Evolutionary conservation across 2,329 filamentous ascomycete genomes (phyloP).

Genomic region (Hypoxylon rubiginosum): DNA sequence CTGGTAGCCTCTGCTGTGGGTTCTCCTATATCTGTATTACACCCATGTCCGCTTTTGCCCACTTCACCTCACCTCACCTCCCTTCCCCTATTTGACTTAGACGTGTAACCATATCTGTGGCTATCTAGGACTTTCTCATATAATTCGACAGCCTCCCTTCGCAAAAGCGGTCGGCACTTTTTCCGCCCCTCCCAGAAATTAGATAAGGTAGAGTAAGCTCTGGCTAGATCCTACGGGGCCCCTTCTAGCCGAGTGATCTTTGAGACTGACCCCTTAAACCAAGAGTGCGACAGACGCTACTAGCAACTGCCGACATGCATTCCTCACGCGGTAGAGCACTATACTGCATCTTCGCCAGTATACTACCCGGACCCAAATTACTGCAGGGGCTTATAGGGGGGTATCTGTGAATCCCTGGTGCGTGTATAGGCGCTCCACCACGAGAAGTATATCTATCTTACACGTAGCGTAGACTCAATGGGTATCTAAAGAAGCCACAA

Average conservation of each 20-base stretch:
- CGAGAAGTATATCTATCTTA: background rate
- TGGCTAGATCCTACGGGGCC: background rate
- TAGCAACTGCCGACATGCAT: conserved; percentile 9
- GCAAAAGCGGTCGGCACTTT: background rate
- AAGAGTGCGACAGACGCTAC: background rate
- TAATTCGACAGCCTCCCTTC: too few relatives aligned
- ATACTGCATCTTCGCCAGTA: conserved; percentile 1
- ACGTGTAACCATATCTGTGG: conserved; percentile 9
- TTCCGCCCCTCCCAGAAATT: background rate
- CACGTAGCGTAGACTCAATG: background rate
- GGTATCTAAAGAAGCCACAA: background rate
- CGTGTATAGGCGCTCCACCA: background rate
- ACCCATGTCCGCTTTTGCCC: background rate
- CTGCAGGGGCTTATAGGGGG: background rate
- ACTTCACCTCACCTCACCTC: conserved; percentile 16
- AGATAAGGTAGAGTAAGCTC: background rate
- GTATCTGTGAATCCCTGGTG: background rate
- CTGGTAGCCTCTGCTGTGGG: conserved; percentile 1
- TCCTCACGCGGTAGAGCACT: background rate
- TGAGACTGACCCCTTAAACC: background rate
- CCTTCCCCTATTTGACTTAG: conserved; percentile 11
- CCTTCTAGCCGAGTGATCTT: background rate
- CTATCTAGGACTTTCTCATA: background rate
- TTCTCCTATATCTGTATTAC: background rate
- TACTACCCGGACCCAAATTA: background rate